Base-by-base conservation (phyloP, 1,139 yeast species). In the Hyphopichia fennica region DNA sequence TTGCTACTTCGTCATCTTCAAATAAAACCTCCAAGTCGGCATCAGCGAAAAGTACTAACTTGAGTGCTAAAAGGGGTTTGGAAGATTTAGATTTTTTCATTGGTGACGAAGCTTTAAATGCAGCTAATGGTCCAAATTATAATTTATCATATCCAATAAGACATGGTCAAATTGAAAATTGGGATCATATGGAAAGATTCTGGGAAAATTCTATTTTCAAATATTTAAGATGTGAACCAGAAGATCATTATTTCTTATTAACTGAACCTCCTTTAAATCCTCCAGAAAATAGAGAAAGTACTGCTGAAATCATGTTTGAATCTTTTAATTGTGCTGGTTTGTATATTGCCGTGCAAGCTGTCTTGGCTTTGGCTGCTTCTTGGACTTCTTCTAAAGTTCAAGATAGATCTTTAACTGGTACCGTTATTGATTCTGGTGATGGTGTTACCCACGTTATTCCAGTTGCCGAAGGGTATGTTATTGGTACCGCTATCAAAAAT, bases 161-260 rank as follows among this genome's bases (percentile, higher is more conserved):
- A 63, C 99, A 93, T 60, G 99, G 99, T 18, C 99, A 93, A 69
- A 85, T 93, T 51, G 99, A 93, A 65, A 90, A 93, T 63, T 93
- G 99, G 99, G 99, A 95, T 69, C 97, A 93, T 62, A 93, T 93
- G 99, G 99, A 93, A 66, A 78, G 99, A 61, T 91, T 90, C 66
- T 93, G 99, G 99, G 98, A 93, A 62, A 87, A 87, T 58, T 88
- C 96, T 35, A 91, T 93, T 58, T 93, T 93, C 74, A 91, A 93
- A 68, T 93, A 93, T 63, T 77, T 93, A 57, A 82, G 97, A 65
- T 90, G 98, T 63, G 99, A 93, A 66, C 99, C 99, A 7, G 99
- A 93, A 64, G 99, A 93, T 66, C 99, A 93, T 60, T 89, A 89
- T 64, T 93, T 93, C 65, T 74, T 93, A 47, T 71, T 93, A 54